Evolutionary conservation across 768 basidiomycete genomes (phyloP).

Genomic region (Boletus rubroflammeus): DNA sequence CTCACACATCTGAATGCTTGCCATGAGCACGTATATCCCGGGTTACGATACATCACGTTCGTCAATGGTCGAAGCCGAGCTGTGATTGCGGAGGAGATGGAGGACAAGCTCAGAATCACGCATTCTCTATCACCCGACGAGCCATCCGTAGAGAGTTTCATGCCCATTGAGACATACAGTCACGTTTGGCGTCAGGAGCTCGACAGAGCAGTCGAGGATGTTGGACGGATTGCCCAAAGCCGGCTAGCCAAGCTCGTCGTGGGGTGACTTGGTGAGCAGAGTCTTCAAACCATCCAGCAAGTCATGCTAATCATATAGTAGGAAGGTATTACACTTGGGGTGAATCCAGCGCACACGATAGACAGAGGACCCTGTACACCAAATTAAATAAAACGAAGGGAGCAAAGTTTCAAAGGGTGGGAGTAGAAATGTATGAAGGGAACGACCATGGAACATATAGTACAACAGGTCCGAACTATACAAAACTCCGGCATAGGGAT

Average conservation of each 20-base stretch:
- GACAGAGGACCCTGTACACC: constrained; percentile 13
- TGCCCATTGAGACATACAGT: constrained; percentile 35
- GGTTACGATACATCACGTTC: constrained; percentile 86
- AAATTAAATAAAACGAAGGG: not conserved
- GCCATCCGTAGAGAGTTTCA: constrained; percentile 36
- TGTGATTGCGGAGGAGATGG: constrained; percentile 76
- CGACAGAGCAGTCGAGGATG: constrained; percentile 65
- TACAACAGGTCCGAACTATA: constrained; percentile 29
- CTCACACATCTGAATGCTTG: constrained; percentile 71
- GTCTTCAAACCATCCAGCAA: not conserved
- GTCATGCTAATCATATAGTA: not conserved
- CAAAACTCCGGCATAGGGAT: constrained; percentile 14
- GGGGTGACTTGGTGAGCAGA: constrained; percentile 2
- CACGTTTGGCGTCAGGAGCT: constrained; percentile 65
- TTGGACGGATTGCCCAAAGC: constrained; percentile 75
- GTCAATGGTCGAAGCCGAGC: constrained; percentile 80
- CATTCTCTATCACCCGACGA: constrained; percentile 45
- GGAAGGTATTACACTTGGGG: constrained; percentile 18
- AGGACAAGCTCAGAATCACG: constrained; percentile 52
- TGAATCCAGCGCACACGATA: not conserved
- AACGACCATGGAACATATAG: not conserved
- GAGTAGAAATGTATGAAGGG: constrained; percentile 4
- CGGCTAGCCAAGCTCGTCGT: constrained; percentile 42
- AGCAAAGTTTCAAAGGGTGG: not conserved
- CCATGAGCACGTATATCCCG: constrained; percentile 72